phyloP scores from a whole-genome alignment of 2,329 filamentous ascomycete genomes.

The Epichloe festucae region DNA sequence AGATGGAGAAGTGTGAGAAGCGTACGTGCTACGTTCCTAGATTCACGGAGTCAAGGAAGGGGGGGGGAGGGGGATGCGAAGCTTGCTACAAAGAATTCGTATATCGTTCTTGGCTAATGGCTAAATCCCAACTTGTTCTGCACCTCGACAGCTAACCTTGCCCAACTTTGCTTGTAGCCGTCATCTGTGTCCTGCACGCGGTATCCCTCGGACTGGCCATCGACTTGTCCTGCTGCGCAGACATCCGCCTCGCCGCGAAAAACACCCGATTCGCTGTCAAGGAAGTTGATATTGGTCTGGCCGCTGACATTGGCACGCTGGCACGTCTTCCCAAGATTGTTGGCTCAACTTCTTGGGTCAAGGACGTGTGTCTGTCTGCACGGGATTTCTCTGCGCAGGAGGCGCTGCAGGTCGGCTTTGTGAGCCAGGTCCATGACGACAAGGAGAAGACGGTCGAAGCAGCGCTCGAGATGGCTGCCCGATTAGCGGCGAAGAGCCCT shows the following conservation, averaged over 20 bases:
- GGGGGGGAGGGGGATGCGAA: too few species aligned
- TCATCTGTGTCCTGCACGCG: conserved; percentile 71
- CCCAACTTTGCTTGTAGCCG: conserved; percentile 34
- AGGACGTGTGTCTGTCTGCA: conserved; percentile 63
- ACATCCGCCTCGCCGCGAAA: conserved; percentile 52
- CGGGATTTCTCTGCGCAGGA: conserved; percentile 57
- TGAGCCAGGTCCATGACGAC: conserved; percentile 48
- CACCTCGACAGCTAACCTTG: too few species aligned
- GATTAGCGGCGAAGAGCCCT: conserved; percentile 71
- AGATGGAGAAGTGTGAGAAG: conserved; percentile 80
- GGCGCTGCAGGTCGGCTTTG: conserved; percentile 56
- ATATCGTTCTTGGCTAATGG: too few species aligned
- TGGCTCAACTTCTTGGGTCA: conserved; percentile 60
- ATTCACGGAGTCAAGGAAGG: too few species aligned
- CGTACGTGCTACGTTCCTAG: conserved; percentile 28
- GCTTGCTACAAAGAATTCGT: too few species aligned
- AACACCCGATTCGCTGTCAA: conserved; percentile 58
- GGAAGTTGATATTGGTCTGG: conserved; percentile 71
- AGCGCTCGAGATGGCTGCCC: conserved; percentile 47
- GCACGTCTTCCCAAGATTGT: conserved; percentile 62
- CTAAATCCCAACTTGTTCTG: too few species aligned
- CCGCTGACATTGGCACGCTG: conserved; percentile 67
- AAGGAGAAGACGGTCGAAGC: conserved; percentile 51
- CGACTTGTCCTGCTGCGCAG: conserved; percentile 57
- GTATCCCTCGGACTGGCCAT: conserved; percentile 67